phyloP scores from a whole-genome alignment of 768 basidiomycete genomes.

The Tricholoma matsutake region DNA sequence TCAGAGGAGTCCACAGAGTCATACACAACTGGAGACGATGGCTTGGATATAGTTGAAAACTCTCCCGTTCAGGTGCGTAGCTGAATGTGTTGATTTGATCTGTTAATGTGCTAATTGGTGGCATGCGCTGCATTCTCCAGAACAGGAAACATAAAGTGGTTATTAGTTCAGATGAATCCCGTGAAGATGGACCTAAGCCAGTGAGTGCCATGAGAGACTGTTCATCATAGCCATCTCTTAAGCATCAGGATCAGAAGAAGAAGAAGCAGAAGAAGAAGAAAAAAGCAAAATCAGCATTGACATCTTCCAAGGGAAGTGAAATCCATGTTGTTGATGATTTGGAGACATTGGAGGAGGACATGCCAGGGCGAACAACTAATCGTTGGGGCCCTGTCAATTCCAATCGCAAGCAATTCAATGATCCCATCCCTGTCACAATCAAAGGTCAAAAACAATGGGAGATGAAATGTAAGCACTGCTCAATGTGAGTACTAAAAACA shows the following conservation, averaged over 20 bases:
- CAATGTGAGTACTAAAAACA: background rate
- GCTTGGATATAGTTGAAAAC: background rate
- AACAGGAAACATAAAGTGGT: background rate
- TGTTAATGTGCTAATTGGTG: background rate
- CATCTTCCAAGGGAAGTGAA: background rate
- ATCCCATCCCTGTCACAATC: background rate
- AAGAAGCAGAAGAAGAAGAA: conserved; percentile 1
- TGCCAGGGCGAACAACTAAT: background rate
- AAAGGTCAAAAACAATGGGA: conserved; percentile 4
- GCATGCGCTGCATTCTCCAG: background rate
- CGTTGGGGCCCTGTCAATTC: background rate
- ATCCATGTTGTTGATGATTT: background rate
- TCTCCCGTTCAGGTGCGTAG: background rate
- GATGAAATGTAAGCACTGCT: conserved; percentile 12
- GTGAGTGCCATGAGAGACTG: background rate
- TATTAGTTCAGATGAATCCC: background rate
- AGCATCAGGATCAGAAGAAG: background rate
- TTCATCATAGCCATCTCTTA: background rate
- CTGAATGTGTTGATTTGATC: background rate
- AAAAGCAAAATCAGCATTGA: background rate
- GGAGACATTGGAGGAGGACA: background rate
- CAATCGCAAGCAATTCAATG: background rate
- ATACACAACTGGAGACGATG: background rate
- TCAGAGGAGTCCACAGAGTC: conserved; percentile 3
- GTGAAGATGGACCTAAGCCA: background rate